Evolutionary conservation across 78 protist genomes (phyloP), one percentile per base, ranked within the genome.

Genomic region (Cavenderia fasciculata): DNA sequence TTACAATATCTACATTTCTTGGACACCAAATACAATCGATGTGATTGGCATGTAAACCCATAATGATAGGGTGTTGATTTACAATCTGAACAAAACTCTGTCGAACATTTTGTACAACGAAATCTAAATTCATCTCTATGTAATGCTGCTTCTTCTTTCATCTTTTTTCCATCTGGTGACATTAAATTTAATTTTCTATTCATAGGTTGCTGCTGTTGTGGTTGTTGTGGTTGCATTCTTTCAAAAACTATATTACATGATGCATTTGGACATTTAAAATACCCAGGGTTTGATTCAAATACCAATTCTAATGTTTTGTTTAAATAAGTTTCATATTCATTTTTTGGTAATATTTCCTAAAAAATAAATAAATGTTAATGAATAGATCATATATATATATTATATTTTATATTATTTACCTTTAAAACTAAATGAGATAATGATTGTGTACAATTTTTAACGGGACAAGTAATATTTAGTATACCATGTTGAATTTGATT

Each of bases 71-170:
- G 88, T 25, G 66, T 51, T 23, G 65, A 49, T 4, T 79, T 31
- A 29, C 88, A 79, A 66, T 41, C 41, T 16, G 76, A 46, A 79
- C 88, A 79, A 66, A 79, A 79, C 27, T 79, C 88, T 2, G 76
- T 51, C 34, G 43, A 40, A 29, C 88, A 79, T 21, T 62, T 62
- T 63, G 41, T 62, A 27, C 88, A 79, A 52, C 88, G 62, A 65
- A 52, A 79, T 79, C 88, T 62, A 52, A 29, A 51, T 40, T 79
- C 76, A 23, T 65, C 76, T 49, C 88, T 29, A 52, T 79, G 88
- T 79, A 43, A 65, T 36, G 88, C 88, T n/a, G 68, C 5, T 41
- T 79, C 88, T 79, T 79, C 88, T n/a, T 1, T 66, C 88, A 79
- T 79, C n/a, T 36, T 25, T 54, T 14, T 23, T 16, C 76, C 76